Conservation (phyloP, 1,284 basidiomycete species). For the Rhizoctonia solani region DNA sequence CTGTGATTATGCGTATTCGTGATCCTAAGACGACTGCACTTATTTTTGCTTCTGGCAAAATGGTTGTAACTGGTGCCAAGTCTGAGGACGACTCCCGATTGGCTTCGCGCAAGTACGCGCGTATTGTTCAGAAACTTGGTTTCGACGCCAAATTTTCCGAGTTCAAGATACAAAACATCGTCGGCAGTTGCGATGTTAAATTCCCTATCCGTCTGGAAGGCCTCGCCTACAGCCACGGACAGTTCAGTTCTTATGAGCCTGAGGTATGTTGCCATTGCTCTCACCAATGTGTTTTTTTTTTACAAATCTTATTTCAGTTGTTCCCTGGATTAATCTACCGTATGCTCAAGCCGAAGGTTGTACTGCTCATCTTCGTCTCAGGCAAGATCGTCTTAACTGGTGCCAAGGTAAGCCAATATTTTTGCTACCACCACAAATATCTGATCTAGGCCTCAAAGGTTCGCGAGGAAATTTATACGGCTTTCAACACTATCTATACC, state of each 20-base stretch:
- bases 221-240: slow-evolving; percentile 96
- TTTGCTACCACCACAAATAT: slow-evolving; percentile 38
- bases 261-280: slow-evolving; percentile 86
- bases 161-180: slow-evolving; percentile 99
- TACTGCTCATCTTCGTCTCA: slow-evolving; percentile 97
- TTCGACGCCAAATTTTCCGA: slow-evolving; percentile 99
- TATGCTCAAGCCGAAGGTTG: slow-evolving; percentile 99
- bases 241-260: slow-evolving; percentile 97
- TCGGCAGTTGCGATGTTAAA: slow-evolving; percentile 97
- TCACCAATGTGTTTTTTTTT: not conserved
- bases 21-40: slow-evolving; percentile 99
- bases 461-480: slow-evolving; percentile 98
- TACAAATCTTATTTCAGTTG: slow-evolving; percentile 56
- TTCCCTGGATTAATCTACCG: slow-evolving; percentile 99
- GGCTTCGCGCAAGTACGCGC: slow-evolving; percentile 97
- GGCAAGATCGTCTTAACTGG: slow-evolving; percentile 99
- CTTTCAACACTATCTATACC: slow-evolving; percentile 99
- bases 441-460: slow-evolving; percentile 60
- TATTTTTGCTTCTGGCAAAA: slow-evolving; percentile 99
- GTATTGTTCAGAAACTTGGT: slow-evolving; percentile 99
- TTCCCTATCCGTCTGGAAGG: slow-evolving; percentile 99
- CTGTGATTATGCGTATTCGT: slow-evolving; percentile 99
- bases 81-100: slow-evolving; percentile 97
- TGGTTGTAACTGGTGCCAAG: slow-evolving; percentile 99
- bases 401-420: slow-evolving; percentile 79